Percentiles rank a stretch among this genome's conserved stretches.
phyloP scores from a whole-genome alignment of 192 early-diverging fungal species.

The Umbelopsis vinacea region DNA sequence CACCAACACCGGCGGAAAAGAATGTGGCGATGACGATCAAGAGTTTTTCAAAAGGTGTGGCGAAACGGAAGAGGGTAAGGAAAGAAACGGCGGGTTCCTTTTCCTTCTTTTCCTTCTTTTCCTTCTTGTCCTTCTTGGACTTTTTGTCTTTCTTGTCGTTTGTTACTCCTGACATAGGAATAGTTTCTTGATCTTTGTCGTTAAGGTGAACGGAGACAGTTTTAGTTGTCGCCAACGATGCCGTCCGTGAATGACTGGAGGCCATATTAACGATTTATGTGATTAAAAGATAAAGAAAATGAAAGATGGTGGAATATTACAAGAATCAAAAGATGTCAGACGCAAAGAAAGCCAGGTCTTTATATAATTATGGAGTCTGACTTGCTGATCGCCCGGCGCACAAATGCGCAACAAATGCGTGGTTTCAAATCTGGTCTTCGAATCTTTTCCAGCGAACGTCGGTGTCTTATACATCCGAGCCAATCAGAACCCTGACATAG shows the following conservation, averaged over 20 bases:
- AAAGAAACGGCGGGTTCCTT: constrained; percentile 57
- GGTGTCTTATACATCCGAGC: neutral
- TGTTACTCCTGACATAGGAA: neutral
- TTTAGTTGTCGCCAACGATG: constrained; percentile 1
- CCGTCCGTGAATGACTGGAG: neutral
- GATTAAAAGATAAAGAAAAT: neutral
- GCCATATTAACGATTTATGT: neutral
- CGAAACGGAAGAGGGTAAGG: constrained; percentile 71
- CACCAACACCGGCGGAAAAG: constrained; percentile 32
- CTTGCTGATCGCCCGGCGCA: neutral
- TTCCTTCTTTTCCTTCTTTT: constrained; percentile 40
- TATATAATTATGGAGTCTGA: neutral
- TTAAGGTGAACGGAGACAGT: neutral
- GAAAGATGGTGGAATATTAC: neutral
- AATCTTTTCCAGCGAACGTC: constrained; percentile 1
- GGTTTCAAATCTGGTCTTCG: constrained; percentile 13
- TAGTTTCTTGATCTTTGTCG: neutral
- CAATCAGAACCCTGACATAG: neutral
- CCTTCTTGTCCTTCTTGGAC: constrained; percentile 7
- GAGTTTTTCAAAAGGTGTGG: constrained; percentile 19
- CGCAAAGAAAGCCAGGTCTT: neutral
- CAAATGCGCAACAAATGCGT: constrained; percentile 19
- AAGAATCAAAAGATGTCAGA: neutral
- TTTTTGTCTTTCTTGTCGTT: neutral
- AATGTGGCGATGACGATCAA: constrained; percentile 21